Evolutionary conservation across 2,329 filamentous ascomycete species (phyloP).

Genomic region (Fusarium solani-melongenae): DNA sequence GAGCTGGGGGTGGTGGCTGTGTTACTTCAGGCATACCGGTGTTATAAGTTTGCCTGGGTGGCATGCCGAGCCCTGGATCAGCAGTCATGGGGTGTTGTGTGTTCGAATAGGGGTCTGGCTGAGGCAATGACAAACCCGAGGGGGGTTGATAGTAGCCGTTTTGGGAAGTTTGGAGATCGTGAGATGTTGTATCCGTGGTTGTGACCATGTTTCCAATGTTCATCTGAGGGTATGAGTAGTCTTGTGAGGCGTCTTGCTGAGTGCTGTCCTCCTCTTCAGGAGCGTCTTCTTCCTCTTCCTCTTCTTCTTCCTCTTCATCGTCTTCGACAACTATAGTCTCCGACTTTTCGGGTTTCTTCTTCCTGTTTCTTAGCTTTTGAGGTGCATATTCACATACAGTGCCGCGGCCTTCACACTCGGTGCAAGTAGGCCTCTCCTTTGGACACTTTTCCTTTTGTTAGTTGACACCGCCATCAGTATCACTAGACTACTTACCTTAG

Average conservation of each 20-base stretch:
- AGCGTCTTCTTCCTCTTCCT: conserved; percentile 21
- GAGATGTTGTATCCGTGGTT: conserved; percentile 30
- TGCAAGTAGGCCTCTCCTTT: conserved; percentile 53
- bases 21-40: conserved; percentile 21
- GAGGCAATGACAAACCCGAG: conserved; percentile 41
- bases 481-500: conserved; percentile 49
- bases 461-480: background rate
- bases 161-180: conserved; percentile 29
- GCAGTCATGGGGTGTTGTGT: conserved; percentile 24
- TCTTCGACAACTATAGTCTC: conserved; percentile 21
- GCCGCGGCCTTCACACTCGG: conserved; percentile 48
- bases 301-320: conserved; percentile 24
- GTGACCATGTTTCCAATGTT: conserved; percentile 45
- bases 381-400: conserved; percentile 54
- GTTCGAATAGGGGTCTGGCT: conserved; percentile 32
- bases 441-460: conserved; percentile 50
- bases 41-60: conserved; percentile 27
- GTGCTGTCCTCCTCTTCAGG: conserved; percentile 22
- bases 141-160: conserved; percentile 45
- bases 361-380: conserved; percentile 43
- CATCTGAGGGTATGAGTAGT: conserved; percentile 45
- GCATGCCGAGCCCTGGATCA: conserved; percentile 18
- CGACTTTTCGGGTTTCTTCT: conserved; percentile 26
- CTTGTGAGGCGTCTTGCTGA: conserved; percentile 23
- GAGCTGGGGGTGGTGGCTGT: conserved; percentile 17